Conservation (phyloP, 2,329 filamentous ascomycete species). For the Amauroascus verrucosus region DNA sequence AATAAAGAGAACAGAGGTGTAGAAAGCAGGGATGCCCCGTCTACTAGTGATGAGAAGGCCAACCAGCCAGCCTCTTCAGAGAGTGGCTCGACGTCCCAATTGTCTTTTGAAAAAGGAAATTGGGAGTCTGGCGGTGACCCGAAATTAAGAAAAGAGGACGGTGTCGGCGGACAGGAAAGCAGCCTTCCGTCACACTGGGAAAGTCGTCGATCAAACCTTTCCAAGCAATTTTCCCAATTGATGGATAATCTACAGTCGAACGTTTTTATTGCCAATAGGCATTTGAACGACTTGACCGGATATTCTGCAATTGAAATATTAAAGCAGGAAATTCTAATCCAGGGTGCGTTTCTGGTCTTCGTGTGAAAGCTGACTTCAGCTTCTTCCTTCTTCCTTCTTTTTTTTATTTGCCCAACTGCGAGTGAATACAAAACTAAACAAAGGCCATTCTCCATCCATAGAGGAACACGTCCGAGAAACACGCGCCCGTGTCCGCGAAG, state of each 20-base stretch:
- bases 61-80: neutral
- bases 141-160: neutral
- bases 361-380: neutral
- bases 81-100: neutral
- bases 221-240: constrained; percentile 55
- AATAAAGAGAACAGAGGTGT: neutral
- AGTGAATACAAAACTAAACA: constrained; percentile 4
- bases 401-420: neutral
- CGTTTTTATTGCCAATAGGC: constrained; percentile 72
- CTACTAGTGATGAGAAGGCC: neutral
- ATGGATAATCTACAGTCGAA: constrained; percentile 88
- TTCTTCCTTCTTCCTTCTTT: neutral
- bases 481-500: constrained; percentile 56
- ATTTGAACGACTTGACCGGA: constrained; percentile 86
- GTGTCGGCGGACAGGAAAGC: neutral
- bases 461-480: constrained; percentile 45
- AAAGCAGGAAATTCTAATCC: constrained; percentile 63
- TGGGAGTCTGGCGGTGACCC: neutral
- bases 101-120: neutral
- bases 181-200: constrained; percentile 44
- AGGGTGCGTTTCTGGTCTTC: constrained; percentile 38
- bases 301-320: constrained; percentile 85
- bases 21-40: neutral
- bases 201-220: constrained; percentile 45
- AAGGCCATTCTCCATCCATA: constrained; percentile 20